These are phyloP conservation scores for Venturia oleaginea DNA, from an alignment of 2,329 filamentous ascomycete species.

Conservation along the genomic window DNA sequence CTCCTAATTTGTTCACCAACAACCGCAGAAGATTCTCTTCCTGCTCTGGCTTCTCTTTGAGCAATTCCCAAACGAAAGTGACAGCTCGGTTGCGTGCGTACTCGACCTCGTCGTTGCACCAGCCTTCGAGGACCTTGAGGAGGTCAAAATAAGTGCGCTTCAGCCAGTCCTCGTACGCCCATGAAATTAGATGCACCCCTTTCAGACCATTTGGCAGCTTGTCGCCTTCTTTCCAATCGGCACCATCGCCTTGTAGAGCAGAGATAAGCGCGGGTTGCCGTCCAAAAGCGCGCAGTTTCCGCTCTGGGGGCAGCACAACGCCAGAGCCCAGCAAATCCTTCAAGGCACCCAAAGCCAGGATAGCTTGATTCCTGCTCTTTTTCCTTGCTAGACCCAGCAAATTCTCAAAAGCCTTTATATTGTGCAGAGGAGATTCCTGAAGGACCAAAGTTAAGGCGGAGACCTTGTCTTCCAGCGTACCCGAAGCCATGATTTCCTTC, in stretches of 20 bases:
- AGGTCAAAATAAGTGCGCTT: slow-evolving; percentile 92
- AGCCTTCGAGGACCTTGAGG: slow-evolving; percentile 80
- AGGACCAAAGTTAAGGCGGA: slow-evolving; percentile 89
- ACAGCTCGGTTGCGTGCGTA: slow-evolving; percentile 82
- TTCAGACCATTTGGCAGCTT: slow-evolving; percentile 65
- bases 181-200: slow-evolving; percentile 69
- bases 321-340: slow-evolving; percentile 93
- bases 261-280: slow-evolving; percentile 69
- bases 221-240: slow-evolving; percentile 59
- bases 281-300: slow-evolving; percentile 71
- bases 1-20: slow-evolving; percentile 92
- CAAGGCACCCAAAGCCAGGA: slow-evolving; percentile 83
- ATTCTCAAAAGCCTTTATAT: slow-evolving; percentile 78
- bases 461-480: slow-evolving; percentile 93
- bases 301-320: slow-evolving; percentile 69
- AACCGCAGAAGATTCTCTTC: slow-evolving; percentile 87
- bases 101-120: slow-evolving; percentile 92
- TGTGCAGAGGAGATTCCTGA: slow-evolving; percentile 94
- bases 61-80: slow-evolving; percentile 81
- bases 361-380: slow-evolving; percentile 83
- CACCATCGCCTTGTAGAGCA: slow-evolving; percentile 38
- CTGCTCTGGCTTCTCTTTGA: slow-evolving; percentile 95
- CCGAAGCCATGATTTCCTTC: slow-evolving; percentile 91
- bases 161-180: slow-evolving; percentile 92
- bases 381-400: slow-evolving; percentile 79